Base-by-base conservation (phyloP, 169 alveolate genomes). In the Eimeria maxima region DNA sequence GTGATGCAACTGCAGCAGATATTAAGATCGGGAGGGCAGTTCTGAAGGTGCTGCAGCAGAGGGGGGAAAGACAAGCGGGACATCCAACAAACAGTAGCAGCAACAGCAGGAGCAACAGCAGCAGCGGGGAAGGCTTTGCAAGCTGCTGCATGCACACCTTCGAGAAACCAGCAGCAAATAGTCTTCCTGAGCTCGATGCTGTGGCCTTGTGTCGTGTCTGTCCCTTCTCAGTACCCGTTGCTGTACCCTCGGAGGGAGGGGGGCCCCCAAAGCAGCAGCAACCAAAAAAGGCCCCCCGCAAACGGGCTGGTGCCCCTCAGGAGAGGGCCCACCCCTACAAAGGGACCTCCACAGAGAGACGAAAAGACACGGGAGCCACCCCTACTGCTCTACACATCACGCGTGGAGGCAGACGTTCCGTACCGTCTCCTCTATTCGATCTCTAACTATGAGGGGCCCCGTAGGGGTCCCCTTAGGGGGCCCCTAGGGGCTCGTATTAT, bases 61-160 rank as follows among this genome's bases (percentile, higher is more conserved):
- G 45, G 50, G 78, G 11, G 11, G 57, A 50, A 50, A n/a, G 74
- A n/a, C 50, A 27, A n/a, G 74, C 74, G 38, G 8, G 74, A 65
- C 74, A 27, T 20, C 83, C 83, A 44, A 18, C 83, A 73, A 73
- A 73, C 20, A 18, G 16, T 8, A 73, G 83, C n/a, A 20, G 22
- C 83, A 29, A 10, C 83, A 38, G 83, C 83, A 73, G 83, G 16
- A 73, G 44, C 83, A 73, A 47, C 83, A 73, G 55, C 83, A n/a
- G 83, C 83, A n/a, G 83, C 83, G 29, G 83, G 50, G 29, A 42
- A 10, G 83, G 4, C 27, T 73, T 73, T 73, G 50, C n/a, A 42
- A 73, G 83, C 83, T 73, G 83, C 45, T 24, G 83, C 83, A 73
- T 73, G 83, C 83, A 73, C 83, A 27, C 24, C 45, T 73, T n/a